A percentile compares a stretch with the other conserved stretches of the same genome.
These are phyloP conservation scores for Backusella morwellensis DNA, from an alignment of 192 early-diverging fungal genomes.

Conservation along the genomic window DNA sequence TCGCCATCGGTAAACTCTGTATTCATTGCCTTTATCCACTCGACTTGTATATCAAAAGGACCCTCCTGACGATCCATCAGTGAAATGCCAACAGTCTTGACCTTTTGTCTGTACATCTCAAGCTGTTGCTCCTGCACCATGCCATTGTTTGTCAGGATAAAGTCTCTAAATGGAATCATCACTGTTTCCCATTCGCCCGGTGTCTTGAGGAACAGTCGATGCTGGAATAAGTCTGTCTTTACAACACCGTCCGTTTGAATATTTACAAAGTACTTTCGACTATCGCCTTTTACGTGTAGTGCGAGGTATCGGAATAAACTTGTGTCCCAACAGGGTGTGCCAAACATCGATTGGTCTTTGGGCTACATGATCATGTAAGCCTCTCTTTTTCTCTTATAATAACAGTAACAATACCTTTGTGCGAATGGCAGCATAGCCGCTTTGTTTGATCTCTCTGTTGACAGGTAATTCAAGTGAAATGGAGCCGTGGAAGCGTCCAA, in stretches of 20 bases:
- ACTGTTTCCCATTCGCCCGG: slow-evolving; percentile 93
- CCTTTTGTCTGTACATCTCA: slow-evolving; percentile 77
- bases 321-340: slow-evolving; percentile 81
- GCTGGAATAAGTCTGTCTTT: slow-evolving; percentile 89
- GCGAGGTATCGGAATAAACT: slow-evolving; percentile 82
- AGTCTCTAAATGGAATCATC: slow-evolving; percentile 90
- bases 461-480: slow-evolving; percentile 78
- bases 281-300: slow-evolving; percentile 77
- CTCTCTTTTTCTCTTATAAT: neutral
- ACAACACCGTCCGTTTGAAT: slow-evolving; percentile 83
- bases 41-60: slow-evolving; percentile 85
- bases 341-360: slow-evolving; percentile 66
- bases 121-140: slow-evolving; percentile 84
- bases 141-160: slow-evolving; percentile 89
- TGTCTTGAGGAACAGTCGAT: slow-evolving; percentile 81
- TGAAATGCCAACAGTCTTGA: slow-evolving; percentile 90
- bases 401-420: slow-evolving; percentile 52
- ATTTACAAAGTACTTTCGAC: slow-evolving; percentile 91
- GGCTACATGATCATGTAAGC: slow-evolving; percentile 26
- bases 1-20: slow-evolving; percentile 75
- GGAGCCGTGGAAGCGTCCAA: slow-evolving; percentile 76
- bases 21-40: slow-evolving; percentile 90
- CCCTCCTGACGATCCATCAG: slow-evolving; percentile 79
- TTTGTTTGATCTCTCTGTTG: slow-evolving; percentile 66
- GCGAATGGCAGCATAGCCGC: slow-evolving; percentile 91